These are phyloP conservation scores for Neospora caninum DNA, from an alignment of 169 alveolate genomes.

Conservation along the genomic window DNA sequence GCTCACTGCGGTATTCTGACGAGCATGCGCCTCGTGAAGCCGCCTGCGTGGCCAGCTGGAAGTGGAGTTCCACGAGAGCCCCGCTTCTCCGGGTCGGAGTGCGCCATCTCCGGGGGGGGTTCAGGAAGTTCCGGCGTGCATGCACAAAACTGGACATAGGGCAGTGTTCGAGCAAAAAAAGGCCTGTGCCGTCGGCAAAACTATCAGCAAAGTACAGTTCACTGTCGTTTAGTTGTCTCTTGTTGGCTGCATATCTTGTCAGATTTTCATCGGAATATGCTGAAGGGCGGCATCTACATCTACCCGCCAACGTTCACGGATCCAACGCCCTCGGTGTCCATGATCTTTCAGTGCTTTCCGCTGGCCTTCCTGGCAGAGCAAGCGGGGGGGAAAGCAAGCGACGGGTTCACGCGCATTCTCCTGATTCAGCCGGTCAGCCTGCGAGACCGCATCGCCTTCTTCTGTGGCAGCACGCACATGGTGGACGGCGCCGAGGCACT, in stretches of 20 bases:
- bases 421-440: slow-evolving; percentile 28
- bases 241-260: slow-evolving; percentile 23
- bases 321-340: slow-evolving; percentile 54
- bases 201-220: neutral
- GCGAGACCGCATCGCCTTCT: slow-evolving; percentile 44
- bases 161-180: no score
- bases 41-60: no score
- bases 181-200: neutral
- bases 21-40: no score
- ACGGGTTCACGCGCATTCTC: slow-evolving; percentile 47
- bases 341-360: slow-evolving; percentile 59
- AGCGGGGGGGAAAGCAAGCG: slow-evolving; percentile 61
- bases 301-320: slow-evolving; percentile 73
- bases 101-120: no score
- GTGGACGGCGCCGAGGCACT: slow-evolving; percentile 44
- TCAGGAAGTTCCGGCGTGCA: no score
- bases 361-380: slow-evolving; percentile 55
- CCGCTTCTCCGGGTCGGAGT: no score
- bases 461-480: slow-evolving; percentile 51
- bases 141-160: no score
- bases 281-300: slow-evolving; percentile 80
- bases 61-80: no score
- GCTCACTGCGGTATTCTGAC: no score
- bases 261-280: slow-evolving; percentile 77
- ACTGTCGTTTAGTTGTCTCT: slow-evolving; percentile 72